Evolutionary conservation across 169 alveolate species (phyloP).

Genomic region (Cyclospora cayetanensis): DNA sequence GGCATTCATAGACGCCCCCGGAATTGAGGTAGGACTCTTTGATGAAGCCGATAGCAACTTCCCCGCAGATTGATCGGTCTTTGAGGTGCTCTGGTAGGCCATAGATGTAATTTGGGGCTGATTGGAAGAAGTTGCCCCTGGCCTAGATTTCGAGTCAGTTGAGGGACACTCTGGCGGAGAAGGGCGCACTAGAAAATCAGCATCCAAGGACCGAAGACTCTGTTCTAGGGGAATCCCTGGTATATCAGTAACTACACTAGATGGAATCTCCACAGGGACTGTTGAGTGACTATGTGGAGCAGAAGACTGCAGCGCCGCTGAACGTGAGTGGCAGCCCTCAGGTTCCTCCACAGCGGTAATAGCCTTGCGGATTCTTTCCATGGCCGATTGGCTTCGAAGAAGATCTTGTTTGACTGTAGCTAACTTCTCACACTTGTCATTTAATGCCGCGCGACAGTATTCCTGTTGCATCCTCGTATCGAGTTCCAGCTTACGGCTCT

Average conservation of each 20-base stretch:
- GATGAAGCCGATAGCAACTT: conserved; percentile 35
- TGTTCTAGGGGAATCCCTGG: conserved; percentile 39
- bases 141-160: neutral
- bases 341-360: conserved; percentile 16
- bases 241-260: neutral
- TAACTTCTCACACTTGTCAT: conserved; percentile 62
- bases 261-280: neutral
- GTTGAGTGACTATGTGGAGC: neutral
- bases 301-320: conserved; percentile 33
- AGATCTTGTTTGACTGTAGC: conserved; percentile 66
- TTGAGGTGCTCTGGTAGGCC: neutral
- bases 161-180: neutral
- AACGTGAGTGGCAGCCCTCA: conserved; percentile 43
- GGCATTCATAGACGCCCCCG: neutral
- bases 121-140: neutral
- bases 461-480: conserved; percentile 67
- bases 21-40: neutral
- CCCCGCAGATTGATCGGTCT: neutral
- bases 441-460: conserved; percentile 55
- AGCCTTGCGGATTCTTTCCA: conserved; percentile 62
- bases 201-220: conserved; percentile 52
- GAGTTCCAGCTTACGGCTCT: conserved; percentile 64
- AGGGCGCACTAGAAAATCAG: neutral
- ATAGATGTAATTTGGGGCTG: neutral
- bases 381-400: conserved; percentile 29